phyloP scores from a whole-genome alignment of 148 eudicot species.

The Rhododendron ferrugineum region DNA sequence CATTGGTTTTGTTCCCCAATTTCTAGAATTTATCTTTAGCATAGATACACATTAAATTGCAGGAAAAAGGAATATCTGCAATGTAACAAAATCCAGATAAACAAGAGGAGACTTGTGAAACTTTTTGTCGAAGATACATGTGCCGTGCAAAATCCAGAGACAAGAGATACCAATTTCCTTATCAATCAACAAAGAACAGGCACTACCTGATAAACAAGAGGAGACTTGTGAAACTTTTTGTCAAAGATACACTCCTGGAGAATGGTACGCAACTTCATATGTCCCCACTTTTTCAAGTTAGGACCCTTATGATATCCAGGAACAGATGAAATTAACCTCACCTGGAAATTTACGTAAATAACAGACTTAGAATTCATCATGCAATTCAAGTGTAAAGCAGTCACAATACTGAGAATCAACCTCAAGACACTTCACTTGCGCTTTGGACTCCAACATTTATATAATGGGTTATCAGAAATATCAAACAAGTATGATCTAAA shows the following conservation, averaged over 20 bases:
- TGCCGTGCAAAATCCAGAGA: neutral
- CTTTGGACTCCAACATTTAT: no score
- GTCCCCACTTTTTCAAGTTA: slow-evolving; percentile 87
- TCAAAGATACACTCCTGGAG: slow-evolving; percentile 69
- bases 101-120: no score
- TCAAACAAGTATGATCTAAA: neutral
- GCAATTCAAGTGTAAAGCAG: neutral
- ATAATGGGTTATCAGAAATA: neutral
- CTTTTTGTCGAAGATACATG: no score
- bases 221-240: slow-evolving; percentile 63
- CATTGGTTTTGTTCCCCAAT: neutral
- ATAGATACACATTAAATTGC: neutral
- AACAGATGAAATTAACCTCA: slow-evolving; percentile 89
- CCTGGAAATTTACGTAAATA: slow-evolving; percentile 33
- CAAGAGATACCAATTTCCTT: neutral
- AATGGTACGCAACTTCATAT: slow-evolving; percentile 79
- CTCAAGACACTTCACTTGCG: neutral
- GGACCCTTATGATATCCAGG: slow-evolving; percentile 96
- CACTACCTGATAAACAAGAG: slow-evolving; percentile 85
- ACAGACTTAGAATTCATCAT: neutral
- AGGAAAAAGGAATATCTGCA: neutral
- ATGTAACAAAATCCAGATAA: no score
- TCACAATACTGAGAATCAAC: neutral
- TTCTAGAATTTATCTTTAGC: neutral
- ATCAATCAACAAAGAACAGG: neutral